A percentile compares a stretch with the other conserved stretches of the same genome.
phyloP scores from a whole-genome alignment of 176 grass and related monocot species.

The Musa acuminata region DNA sequence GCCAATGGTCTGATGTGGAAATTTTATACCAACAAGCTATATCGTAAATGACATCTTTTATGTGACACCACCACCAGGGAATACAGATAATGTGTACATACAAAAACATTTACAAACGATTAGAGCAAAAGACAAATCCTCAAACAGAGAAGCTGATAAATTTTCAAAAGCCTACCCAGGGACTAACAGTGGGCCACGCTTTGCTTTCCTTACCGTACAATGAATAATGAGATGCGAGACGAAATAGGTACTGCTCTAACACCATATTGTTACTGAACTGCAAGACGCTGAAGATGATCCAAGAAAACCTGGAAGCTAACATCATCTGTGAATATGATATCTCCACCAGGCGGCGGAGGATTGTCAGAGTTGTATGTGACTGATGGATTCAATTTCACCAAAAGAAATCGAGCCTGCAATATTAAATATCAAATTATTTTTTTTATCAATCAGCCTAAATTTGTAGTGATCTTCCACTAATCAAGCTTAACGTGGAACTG shows the following conservation, averaged over 20 bases:
- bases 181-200: not conserved
- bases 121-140: not conserved
- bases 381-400: conserved; percentile 90
- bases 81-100: not conserved
- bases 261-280: conserved; percentile 43
- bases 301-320: conserved; percentile 89
- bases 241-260: not conserved
- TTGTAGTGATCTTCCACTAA: no score
- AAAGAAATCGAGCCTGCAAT: conserved; percentile 72
- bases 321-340: conserved; percentile 90
- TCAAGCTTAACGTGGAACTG: no score
- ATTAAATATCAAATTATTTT: conserved; percentile 4
- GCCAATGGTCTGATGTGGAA: no score
- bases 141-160: not conserved
- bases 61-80: no score
- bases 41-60: no score
- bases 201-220: conserved; percentile 3
- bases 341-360: conserved; percentile 56
- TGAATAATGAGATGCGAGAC: not conserved
- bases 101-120: not conserved
- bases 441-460: no score
- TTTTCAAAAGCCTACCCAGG: not conserved
- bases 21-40: no score
- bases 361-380: conserved; percentile 65
- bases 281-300: conserved; percentile 85